Evolutionary conservation across 331 rosid species (phyloP).

Genomic region (Ulmus americana): DNA sequence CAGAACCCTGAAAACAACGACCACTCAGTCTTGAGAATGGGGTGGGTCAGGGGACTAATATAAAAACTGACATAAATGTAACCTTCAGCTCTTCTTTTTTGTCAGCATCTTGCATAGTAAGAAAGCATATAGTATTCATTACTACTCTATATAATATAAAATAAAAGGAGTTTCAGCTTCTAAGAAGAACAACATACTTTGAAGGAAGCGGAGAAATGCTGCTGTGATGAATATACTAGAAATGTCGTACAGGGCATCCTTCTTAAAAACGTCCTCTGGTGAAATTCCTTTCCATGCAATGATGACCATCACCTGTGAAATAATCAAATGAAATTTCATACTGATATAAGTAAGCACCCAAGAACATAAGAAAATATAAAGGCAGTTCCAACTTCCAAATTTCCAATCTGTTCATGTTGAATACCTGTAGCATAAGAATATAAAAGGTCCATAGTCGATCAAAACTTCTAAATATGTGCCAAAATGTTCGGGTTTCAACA

Average conservation of each 20-base stretch:
- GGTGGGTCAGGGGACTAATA: not conserved
- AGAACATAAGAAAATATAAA: constrained; percentile 4
- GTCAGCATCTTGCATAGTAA: no score
- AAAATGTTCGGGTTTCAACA: constrained; percentile 78
- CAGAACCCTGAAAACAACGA: not conserved
- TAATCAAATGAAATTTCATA: constrained; percentile 18
- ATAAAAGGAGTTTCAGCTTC: not conserved
- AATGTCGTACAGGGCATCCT: constrained; percentile 49
- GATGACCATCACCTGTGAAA: constrained; percentile 58
- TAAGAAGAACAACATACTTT: constrained; percentile 50
- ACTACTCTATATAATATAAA: no score
- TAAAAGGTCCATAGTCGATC: constrained; percentile 98
- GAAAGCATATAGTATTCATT: no score
- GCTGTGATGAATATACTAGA: constrained; percentile 95
- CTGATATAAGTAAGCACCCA: constrained; percentile 18
- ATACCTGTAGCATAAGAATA: constrained; percentile 80
- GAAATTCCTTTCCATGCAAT: constrained; percentile 60
- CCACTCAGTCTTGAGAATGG: not conserved
- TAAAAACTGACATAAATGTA: not conserved
- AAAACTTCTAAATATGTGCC: constrained; percentile 85
- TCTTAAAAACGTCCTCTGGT: constrained; percentile 43
- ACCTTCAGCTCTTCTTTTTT: not conserved
- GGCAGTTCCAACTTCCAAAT: constrained; percentile 24
- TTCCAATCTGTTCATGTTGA: not conserved
- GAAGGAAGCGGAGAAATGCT: constrained; percentile 81